Conservation (phyloP, 1,284 basidiomycete genomes). For the Uromyces viciae-fabae region DNA sequence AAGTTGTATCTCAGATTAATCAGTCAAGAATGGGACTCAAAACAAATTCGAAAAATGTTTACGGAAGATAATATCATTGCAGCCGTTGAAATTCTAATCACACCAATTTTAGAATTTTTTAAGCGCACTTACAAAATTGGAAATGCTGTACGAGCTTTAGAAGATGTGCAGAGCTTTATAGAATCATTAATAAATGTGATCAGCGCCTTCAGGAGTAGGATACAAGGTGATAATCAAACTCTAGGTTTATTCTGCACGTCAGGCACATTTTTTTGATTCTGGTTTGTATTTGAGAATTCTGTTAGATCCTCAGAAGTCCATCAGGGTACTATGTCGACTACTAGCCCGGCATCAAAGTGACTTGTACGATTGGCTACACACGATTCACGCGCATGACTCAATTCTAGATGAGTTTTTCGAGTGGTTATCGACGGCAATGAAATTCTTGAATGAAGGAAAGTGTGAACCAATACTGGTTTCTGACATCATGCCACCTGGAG, state of each 20-base stretch:
- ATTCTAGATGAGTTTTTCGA: conserved; percentile 50
- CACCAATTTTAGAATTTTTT: conserved; percentile 48
- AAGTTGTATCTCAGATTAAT: conserved; percentile 48
- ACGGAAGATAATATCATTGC: conserved; percentile 47
- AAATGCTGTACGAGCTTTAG: conserved; percentile 46
- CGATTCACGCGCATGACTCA: conserved; percentile 45
- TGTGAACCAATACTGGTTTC: conserved; percentile 39
- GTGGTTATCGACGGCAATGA: conserved; percentile 46
- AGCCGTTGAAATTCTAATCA: conserved; percentile 47
- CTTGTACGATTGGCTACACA: conserved; percentile 34
- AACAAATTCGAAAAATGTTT: conserved; percentile 48
- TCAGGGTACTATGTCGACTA: conserved; percentile 32
- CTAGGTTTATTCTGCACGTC: background rate
- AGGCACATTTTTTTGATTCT: conserved; percentile 21
- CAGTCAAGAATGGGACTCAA: conserved; percentile 48
- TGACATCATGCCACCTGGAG: conserved; percentile 41
- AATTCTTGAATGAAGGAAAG: conserved; percentile 41
- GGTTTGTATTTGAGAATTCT: conserved; percentile 41
- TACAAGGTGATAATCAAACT: conserved; percentile 8
- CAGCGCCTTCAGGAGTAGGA: conserved; percentile 35
- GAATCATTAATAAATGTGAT: conserved; percentile 49
- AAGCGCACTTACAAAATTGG: conserved; percentile 48
- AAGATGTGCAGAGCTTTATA: conserved; percentile 48
- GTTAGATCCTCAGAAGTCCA: conserved; percentile 46
- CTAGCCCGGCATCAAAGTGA: conserved; percentile 32